Conservation (phyloP, 495 filamentous ascomycete species). For the Penicillium tannophilum region DNA sequence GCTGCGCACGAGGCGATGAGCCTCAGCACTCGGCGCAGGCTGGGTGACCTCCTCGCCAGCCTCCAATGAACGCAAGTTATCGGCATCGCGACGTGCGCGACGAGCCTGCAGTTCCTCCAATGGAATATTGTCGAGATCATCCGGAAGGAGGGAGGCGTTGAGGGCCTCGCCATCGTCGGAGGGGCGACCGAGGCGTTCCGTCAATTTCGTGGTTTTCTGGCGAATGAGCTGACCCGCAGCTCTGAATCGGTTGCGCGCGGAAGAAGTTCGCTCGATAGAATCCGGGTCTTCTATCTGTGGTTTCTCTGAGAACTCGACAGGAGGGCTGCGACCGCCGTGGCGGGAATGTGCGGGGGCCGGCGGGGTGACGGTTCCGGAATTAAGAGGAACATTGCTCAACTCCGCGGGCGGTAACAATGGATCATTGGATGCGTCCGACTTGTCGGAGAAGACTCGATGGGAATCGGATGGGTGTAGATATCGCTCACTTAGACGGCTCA, state of each 20-base stretch:
- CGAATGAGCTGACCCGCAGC: slow-evolving; percentile 40
- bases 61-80: slow-evolving; percentile 21
- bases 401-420: slow-evolving; percentile 26
- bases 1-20: slow-evolving; percentile 47
- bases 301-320: slow-evolving; percentile 12
- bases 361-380: slow-evolving; percentile 32
- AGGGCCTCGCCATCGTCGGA: slow-evolving; percentile 42
- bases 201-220: slow-evolving; percentile 36
- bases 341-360: slow-evolving; percentile 28
- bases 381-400: slow-evolving; percentile 16
- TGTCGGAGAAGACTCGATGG: slow-evolving; percentile 12
- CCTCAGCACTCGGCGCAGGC: slow-evolving; percentile 39
- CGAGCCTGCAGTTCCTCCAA: slow-evolving; percentile 26
- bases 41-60: slow-evolving; percentile 24
- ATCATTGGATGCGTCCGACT: slow-evolving; percentile 12
- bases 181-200: slow-evolving; percentile 43
- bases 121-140: slow-evolving; percentile 35
- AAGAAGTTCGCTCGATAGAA: slow-evolving; percentile 20
- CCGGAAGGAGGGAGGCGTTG: slow-evolving; percentile 35
- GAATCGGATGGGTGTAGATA: slow-evolving; percentile 12
- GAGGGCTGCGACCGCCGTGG: slow-evolving; percentile 12
- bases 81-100: slow-evolving; percentile 24
- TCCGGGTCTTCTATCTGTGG: slow-evolving; percentile 2
- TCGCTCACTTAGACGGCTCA: slow-evolving; percentile 22
- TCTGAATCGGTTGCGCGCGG: slow-evolving; percentile 33